A percentile compares a stretch with the other conserved stretches of the same genome.
Evolutionary conservation across 2,329 filamentous ascomycete genomes (phyloP).

Genomic region (Neonectria magnoliae): DNA sequence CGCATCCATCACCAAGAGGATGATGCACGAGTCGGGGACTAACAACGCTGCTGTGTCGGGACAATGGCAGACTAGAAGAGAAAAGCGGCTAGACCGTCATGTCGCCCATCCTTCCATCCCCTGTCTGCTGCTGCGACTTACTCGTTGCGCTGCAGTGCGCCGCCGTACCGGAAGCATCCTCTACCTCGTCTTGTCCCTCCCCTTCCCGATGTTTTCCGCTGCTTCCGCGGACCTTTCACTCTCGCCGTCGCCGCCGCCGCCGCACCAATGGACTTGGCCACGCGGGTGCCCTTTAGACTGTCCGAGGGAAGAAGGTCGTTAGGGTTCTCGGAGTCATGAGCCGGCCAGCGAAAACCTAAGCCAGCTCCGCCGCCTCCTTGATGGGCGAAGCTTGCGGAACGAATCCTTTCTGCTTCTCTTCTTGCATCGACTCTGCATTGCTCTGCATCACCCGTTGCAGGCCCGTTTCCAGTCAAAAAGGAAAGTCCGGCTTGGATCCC

Average conservation of each 20-base stretch:
- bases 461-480: conserved; percentile 11
- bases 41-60: neutral
- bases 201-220: conserved; percentile 31
- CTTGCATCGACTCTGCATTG: conserved; percentile 9
- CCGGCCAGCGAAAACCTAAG: neutral
- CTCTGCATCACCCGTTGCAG: conserved; percentile 2
- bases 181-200: conserved; percentile 1
- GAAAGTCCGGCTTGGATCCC: conserved; percentile 17
- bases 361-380: neutral
- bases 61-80: neutral
- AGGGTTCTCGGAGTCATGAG: conserved; percentile 8
- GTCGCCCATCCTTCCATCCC: too few species aligned
- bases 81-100: neutral
- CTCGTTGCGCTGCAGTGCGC: neutral
- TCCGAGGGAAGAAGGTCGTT: conserved; percentile 4
- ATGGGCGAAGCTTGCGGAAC: neutral
- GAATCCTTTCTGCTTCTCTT: neutral
- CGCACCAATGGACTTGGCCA: neutral
- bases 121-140: neutral
- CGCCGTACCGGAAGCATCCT: too few species aligned
- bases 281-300: neutral
- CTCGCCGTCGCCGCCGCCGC: neutral
- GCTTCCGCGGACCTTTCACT: conserved; percentile 10
- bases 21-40: too few species aligned
- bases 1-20: too few species aligned